Conservation (phyloP, 495 filamentous ascomycete genomes). For the Rusavskia elegans region DNA sequence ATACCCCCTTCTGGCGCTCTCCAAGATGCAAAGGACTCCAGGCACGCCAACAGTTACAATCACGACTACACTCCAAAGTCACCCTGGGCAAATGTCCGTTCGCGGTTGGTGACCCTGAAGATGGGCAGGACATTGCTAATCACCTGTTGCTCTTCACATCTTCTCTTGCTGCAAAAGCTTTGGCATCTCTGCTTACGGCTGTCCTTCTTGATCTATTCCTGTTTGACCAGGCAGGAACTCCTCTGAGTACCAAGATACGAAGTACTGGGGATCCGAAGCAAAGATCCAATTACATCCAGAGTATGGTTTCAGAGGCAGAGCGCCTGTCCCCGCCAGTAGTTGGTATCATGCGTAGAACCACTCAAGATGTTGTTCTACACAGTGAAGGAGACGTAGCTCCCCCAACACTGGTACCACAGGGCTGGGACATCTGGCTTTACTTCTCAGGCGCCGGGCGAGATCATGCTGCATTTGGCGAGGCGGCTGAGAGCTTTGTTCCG, state of each 20-base stretch:
- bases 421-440: constrained; percentile 18
- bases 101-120: background rate
- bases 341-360: constrained; percentile 14
- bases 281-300: constrained; percentile 2
- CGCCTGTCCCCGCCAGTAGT: constrained; percentile 12
- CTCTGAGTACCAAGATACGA: background rate
- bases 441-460: constrained; percentile 16
- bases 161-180: constrained; percentile 15
- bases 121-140: constrained; percentile 13
- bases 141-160: constrained; percentile 16
- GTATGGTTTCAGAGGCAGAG: constrained; percentile 14
- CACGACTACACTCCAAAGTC: background rate
- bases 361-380: constrained; percentile 4
- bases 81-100: constrained; percentile 3
- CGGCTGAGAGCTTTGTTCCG: constrained; percentile 8
- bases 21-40: constrained; percentile 14
- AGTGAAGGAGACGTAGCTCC: background rate
- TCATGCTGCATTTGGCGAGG: constrained; percentile 6
- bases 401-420: constrained; percentile 8
- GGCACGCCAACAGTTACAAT: constrained; percentile 13
- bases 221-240: background rate
- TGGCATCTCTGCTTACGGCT: constrained; percentile 16
- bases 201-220: constrained; percentile 13
- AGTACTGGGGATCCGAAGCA: background rate
- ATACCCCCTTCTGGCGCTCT: constrained; percentile 15